These are phyloP conservation scores for Ehretia macrophylla DNA, from an alignment of 257 asterid species.

Conservation along the genomic window DNA sequence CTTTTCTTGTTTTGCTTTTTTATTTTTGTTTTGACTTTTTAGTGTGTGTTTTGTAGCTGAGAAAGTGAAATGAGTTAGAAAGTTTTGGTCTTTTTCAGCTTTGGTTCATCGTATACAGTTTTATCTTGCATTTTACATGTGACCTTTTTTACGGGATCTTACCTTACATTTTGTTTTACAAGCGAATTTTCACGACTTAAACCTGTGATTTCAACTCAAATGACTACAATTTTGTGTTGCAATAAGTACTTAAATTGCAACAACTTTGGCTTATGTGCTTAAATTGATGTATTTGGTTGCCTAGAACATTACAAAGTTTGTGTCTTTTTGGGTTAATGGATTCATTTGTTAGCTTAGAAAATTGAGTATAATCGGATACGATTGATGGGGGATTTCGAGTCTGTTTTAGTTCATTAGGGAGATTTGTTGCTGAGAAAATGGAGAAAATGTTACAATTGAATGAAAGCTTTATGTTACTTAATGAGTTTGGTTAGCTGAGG, in stretches of 20 bases:
- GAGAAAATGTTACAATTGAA: not conserved
- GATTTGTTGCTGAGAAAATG: not conserved
- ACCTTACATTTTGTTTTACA: no score
- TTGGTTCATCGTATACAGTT: no score
- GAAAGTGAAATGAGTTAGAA: not conserved
- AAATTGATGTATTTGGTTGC: not conserved
- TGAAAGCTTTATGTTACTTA: not conserved
- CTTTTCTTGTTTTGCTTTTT: not conserved
- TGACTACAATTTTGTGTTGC: no score
- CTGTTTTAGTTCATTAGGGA: not conserved
- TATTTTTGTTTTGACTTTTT: not conserved
- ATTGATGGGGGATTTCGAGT: not conserved
- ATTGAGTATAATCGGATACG: not conserved
- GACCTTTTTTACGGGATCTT: no score
- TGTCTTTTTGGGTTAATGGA: not conserved
- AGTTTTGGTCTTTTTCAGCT: not conserved
- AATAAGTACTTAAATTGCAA: no score
- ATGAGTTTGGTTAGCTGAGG: conserved; percentile 9
- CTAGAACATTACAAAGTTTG: no score
- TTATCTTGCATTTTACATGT: no score
- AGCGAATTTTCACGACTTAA: no score
- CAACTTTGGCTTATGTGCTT: no score
- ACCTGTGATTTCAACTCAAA: no score
- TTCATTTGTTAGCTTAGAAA: not conserved
- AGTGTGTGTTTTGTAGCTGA: not conserved